Evolutionary conservation across 805 yeast genomes (phyloP).

Genomic region (Clavispora vitiphila): DNA sequence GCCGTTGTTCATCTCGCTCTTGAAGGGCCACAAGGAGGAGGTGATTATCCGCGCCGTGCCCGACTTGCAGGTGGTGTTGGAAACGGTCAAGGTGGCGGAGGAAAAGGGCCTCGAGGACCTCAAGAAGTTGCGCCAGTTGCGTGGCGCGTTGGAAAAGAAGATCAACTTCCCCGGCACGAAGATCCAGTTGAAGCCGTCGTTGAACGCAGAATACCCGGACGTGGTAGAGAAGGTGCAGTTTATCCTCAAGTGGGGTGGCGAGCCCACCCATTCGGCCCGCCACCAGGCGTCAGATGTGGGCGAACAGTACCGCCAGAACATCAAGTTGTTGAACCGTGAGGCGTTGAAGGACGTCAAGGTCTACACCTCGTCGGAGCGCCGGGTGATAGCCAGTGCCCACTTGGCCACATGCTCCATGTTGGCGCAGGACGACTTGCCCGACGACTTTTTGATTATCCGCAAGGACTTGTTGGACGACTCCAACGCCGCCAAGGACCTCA

Average conservation of each 20-base stretch:
- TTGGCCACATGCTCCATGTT: slow-evolving; percentile 75
- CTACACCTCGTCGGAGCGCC: slow-evolving; percentile 87
- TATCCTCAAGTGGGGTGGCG: slow-evolving; percentile 98
- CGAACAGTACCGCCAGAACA: slow-evolving; percentile 90
- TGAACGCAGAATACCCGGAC: slow-evolving; percentile 51
- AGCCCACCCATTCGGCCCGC: slow-evolving; percentile 95
- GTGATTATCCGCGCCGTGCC: slow-evolving; percentile 89
- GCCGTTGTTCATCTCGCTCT: slow-evolving; percentile 74
- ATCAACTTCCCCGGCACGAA: slow-evolving; percentile 93
- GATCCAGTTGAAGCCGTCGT: slow-evolving; percentile 87
- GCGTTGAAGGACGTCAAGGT: slow-evolving; percentile 82
- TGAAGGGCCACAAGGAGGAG: slow-evolving; percentile 94
- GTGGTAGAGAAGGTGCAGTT: slow-evolving; percentile 93
- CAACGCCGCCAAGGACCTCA: slow-evolving; percentile 94
- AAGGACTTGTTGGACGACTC: slow-evolving; percentile 93
- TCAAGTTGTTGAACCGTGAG: slow-evolving; percentile 76
- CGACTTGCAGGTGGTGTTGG: slow-evolving; percentile 79
- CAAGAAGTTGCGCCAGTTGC: slow-evolving; percentile 67
- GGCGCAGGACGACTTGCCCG: slow-evolving; percentile 61
- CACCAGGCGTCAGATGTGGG: slow-evolving; percentile 95
- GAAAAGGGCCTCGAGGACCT: slow-evolving; percentile 76
- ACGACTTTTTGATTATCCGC: slow-evolving; percentile 73
- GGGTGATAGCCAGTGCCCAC: slow-evolving; percentile 91
- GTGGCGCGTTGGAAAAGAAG: slow-evolving; percentile 83
- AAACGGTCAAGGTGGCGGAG: slow-evolving; percentile 77